These are phyloP conservation scores for Penicillium paneum DNA, from an alignment of 2,329 filamentous ascomycete species.

Conservation along the genomic window DNA sequence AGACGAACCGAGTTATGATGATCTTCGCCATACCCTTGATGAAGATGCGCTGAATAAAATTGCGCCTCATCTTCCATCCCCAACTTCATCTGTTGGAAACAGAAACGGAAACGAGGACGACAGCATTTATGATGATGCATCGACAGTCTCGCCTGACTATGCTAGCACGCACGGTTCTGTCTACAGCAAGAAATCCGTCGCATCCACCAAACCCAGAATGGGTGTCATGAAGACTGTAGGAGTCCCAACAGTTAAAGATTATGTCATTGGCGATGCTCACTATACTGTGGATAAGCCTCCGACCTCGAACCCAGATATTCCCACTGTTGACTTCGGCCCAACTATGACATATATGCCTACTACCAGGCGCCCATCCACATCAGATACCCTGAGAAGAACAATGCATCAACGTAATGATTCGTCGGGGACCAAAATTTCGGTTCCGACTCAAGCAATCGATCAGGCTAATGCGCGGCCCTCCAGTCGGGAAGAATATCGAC, in stretches of 20 bases:
- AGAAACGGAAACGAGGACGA: conserved; percentile 33
- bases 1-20: conserved; percentile 40
- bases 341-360: conserved; percentile 67
- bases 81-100: conserved; percentile 19
- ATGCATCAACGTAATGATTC: conserved; percentile 34
- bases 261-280: conserved; percentile 48
- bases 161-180: conserved; percentile 65
- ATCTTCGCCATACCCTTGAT: conserved; percentile 44
- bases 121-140: conserved; percentile 58
- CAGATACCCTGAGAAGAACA: conserved; percentile 48
- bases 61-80: conserved; percentile 31
- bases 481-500: conserved; percentile 53
- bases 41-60: conserved; percentile 53
- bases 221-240: conserved; percentile 79
- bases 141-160: conserved; percentile 70
- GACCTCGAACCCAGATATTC: conserved; percentile 56
- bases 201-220: conserved; percentile 62
- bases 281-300: conserved; percentile 38
- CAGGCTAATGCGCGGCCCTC: conserved; percentile 40
- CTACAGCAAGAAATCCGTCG: conserved; percentile 40
- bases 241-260: conserved; percentile 42
- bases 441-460: conserved; percentile 27
- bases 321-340: conserved; percentile 79
- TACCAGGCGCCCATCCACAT: conserved; percentile 54
- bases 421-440: conserved; percentile 27